Conservation (phyloP, 495 filamentous ascomycete genomes). For the Neurospora africana region DNA sequence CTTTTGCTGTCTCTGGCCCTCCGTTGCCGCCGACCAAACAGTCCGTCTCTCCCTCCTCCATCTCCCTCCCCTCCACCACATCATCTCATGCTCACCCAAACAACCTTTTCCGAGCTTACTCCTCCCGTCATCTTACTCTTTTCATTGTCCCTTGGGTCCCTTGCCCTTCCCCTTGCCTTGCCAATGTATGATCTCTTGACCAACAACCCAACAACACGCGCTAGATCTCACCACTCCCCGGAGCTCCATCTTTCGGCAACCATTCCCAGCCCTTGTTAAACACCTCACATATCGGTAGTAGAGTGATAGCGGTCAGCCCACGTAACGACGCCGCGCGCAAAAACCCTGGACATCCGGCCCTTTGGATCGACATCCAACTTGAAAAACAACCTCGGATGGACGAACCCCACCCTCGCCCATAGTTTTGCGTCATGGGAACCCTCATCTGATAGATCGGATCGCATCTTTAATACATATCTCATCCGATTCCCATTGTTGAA, state of each 20-base stretch:
- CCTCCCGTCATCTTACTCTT: not conserved
- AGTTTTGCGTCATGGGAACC: not conserved
- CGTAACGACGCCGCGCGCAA: not conserved
- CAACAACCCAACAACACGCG: not conserved
- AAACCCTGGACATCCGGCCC: not conserved
- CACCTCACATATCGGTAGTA: not conserved
- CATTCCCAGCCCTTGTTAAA: not conserved
- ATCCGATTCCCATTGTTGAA: not conserved
- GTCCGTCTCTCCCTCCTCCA: not conserved
- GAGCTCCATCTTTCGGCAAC: not conserved
- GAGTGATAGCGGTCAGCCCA: not conserved
- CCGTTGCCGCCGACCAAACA: not conserved
- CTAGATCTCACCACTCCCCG: not conserved
- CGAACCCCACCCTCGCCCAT: not conserved
- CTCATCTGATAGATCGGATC: not conserved
- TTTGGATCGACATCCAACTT: not conserved
- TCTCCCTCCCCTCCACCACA: not conserved
- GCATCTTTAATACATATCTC: not conserved
- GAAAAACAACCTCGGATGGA: not conserved
- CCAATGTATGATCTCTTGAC: not conserved
- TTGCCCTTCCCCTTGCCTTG: not conserved
- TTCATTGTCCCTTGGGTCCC: not conserved
- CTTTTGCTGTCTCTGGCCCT: not conserved
- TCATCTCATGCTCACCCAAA: not conserved
- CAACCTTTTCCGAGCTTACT: not conserved